Base-by-base conservation (phyloP, 805 yeast genomes). In the Sugiyamaella valdiviana region DNA sequence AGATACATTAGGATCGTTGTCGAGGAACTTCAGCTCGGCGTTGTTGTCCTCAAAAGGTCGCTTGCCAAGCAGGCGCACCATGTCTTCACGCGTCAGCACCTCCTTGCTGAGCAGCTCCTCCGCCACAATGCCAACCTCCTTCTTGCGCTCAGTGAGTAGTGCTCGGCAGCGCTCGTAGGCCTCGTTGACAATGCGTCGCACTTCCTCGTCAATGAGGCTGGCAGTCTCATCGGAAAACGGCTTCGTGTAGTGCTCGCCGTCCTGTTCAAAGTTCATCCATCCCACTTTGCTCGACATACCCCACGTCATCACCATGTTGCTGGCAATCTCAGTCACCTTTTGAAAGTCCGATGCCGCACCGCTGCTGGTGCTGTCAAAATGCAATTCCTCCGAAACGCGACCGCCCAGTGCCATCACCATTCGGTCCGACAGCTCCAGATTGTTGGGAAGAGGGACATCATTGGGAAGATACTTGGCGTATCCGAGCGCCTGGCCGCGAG, bases 351-450 rank as follows among this genome's bases (percentile, higher is more conserved):
- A 96, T 19, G 89, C 81, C 0, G 96, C 99, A 50, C 99, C 99
- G 48, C 95, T 82, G 5, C 98, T 90, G 7, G 93, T 95, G n/a
- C 90, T 80, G 16, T 79, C 76, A 63, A 93, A 93, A 64, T 91
- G 89, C 43, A 93, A 68, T 68, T 95, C 99, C 68, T 93, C 99
- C 36, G 95, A 81, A 16, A 93, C 97, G 59, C 99, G 78, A 16
- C 99, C 99, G 37, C 98, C 99, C 42, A 93, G 74, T 0, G 97
- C 85, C 98, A 93, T 95, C 22, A 89, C 80, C 95, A 93, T 90
- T 56, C 95, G 78, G 65, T 93, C 95, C 56, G 74, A 74, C 53
- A 90, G 77, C 66, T 93, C 96, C 54, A 80, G 76, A 50, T 82
- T 82, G 24, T 83, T 78, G 57, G 86, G 72, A 60, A 93, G 72